A percentile compares a stretch with the other conserved stretches of the same genome.
phyloP scores from a whole-genome alignment of 2,329 filamentous ascomycete genomes.

The Stemphylium lycopersici region DNA sequence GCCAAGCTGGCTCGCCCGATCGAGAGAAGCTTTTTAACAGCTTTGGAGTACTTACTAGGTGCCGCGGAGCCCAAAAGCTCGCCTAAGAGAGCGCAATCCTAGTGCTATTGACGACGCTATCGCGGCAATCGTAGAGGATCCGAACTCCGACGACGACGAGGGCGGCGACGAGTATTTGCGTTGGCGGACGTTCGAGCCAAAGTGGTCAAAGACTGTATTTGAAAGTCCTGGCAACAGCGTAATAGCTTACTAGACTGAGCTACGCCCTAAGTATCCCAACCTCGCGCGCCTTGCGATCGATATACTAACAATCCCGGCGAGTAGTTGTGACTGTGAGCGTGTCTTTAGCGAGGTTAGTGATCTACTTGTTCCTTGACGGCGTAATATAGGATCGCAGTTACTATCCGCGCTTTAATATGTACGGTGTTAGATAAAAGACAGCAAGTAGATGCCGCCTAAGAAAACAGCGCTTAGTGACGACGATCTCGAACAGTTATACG shows the following conservation, averaged over 20 bases:
- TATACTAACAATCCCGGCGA: not conserved
- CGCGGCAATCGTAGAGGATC: conserved; percentile 1
- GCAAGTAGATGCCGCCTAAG: not conserved
- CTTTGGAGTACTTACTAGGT: too few species aligned
- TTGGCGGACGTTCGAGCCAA: not conserved
- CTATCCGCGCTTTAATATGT: not conserved
- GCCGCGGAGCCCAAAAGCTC: too few species aligned
- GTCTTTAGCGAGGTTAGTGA: not conserved
- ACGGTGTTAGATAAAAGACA: not conserved
- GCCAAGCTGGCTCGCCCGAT: too few species aligned
- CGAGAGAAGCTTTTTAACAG: too few species aligned
- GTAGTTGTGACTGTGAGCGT: not conserved
- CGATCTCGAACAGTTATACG: not conserved
- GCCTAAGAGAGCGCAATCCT: too few species aligned
- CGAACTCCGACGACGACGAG: not conserved
- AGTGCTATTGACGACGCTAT: conserved; percentile 9
- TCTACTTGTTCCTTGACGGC: not conserved
- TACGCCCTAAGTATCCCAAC: not conserved
- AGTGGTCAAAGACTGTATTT: not conserved
- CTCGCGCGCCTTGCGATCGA: not conserved
- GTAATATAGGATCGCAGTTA: not conserved
- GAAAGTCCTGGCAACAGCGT: not conserved
- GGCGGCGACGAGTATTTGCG: not conserved
- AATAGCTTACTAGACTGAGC: not conserved
- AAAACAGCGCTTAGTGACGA: not conserved